Base-by-base conservation (phyloP, 2,329 filamentous ascomycete genomes). In the Phaeophleospora eucalypticola region DNA sequence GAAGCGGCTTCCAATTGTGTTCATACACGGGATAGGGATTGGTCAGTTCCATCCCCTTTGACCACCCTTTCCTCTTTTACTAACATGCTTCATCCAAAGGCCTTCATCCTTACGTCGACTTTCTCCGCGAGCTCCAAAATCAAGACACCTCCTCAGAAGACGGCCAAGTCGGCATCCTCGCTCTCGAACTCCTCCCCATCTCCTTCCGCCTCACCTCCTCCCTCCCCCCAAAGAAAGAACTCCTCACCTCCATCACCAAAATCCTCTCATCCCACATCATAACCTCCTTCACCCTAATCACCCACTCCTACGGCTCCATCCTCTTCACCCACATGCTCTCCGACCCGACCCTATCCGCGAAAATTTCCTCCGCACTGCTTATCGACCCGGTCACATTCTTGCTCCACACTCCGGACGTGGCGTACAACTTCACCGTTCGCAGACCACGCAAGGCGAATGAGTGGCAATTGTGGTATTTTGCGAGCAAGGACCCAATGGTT, bases 381-480 rank as follows among this genome's bases (percentile, higher is more conserved):
- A 72, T 85, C 16, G 72, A 87, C 58, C 84, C 84, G 0, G 81
- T 87, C 8, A 80, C 77, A 21, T 75, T 87, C 45, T 67, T 86
- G 45, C 72, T 88, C 24, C 84, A 87, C 61, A 72, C 84, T 16
- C 84, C 84, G 1, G 74, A 84, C 51, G 81, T 87, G 27, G 82
- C 83, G 10, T 86, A 81, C 71, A 88, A 87, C 65, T 87, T 87
- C 61, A 82, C 78, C 12, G 69, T 74, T 4, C 59, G 58, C 10
- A 38, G 52, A 24, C 63, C 60, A 1, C 46, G 46, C 68, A 76
- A 46, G 2, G 82, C 84, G 12, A 86, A 85, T 53, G 82, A 88
- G 65, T 82, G 79, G 70, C 79, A 84, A 62, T 68, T 88, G 14
- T 84, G 80, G 73, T 88, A 85, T 57, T 86, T 86, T 62, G 84